Conservation (phyloP, 2,329 filamentous ascomycete genomes). For the Pyrenochaeta sp. region DNA sequence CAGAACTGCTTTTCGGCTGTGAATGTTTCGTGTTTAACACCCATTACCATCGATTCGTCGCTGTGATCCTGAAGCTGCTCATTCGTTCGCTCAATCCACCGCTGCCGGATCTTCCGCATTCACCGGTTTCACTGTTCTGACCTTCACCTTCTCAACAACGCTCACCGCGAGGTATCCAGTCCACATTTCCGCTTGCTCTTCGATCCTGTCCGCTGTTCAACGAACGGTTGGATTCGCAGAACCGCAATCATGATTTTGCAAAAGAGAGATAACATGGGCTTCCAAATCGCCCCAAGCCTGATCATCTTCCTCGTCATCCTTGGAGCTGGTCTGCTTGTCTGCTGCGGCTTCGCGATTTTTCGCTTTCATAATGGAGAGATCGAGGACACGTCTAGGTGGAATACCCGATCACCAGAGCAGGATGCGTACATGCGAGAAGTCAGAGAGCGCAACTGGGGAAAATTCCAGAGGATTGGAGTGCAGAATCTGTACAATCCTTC, state of each 20-base stretch:
- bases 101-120: conserved; percentile 16
- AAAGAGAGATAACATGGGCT: conserved; percentile 40
- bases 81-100: conserved; percentile 9
- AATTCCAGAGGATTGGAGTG: conserved; percentile 13
- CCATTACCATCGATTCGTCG: background rate
- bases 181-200: background rate
- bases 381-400: conserved; percentile 9
- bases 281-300: conserved; percentile 30
- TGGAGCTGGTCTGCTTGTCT: conserved; percentile 29
- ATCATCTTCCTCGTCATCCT: conserved; percentile 45
- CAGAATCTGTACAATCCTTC: conserved; percentile 4
- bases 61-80: conserved; percentile 11
- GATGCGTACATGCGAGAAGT: conserved; percentile 48
- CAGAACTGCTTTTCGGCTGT: background rate
- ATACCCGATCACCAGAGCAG: conserved; percentile 31
- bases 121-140: background rate
- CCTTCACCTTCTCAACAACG: background rate
- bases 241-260: conserved; percentile 20
- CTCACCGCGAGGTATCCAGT: background rate
- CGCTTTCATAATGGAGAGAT: conserved; percentile 25
- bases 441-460: conserved; percentile 33
- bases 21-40: background rate
- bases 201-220: background rate
- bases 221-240: background rate
- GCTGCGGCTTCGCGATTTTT: conserved; percentile 30